Evolutionary conservation across 2,329 filamentous ascomycete genomes (phyloP).

Genomic region (Colletotrichum neosansevieriae): DNA sequence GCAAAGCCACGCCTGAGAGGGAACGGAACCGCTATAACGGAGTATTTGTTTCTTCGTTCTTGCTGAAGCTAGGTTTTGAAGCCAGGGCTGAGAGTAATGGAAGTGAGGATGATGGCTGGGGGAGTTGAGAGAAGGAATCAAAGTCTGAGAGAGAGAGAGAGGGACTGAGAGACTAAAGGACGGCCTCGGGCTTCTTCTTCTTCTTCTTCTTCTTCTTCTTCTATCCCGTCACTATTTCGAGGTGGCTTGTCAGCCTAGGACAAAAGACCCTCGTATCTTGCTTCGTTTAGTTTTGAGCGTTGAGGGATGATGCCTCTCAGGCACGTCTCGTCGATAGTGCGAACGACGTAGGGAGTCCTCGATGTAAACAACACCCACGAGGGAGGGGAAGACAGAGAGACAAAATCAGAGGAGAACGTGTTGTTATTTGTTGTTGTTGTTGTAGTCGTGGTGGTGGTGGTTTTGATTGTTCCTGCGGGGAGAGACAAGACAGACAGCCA

Average conservation of each 20-base stretch:
- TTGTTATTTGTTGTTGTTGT: conserved; percentile 1
- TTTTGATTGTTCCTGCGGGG: conserved; percentile 1
- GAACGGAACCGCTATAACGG: not conserved
- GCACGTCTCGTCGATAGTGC: conserved; percentile 34
- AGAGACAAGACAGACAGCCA: conserved; percentile 11
- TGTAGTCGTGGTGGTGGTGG: conserved; percentile 2
- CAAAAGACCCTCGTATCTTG: conserved; percentile 18
- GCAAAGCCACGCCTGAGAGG: conserved; percentile 9
- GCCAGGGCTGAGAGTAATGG: not conserved
- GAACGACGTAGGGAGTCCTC: conserved; percentile 1
- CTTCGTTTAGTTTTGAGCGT: not conserved
- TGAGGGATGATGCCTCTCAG: conserved; percentile 29
- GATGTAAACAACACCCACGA: not conserved
- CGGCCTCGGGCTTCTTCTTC: not conserved
- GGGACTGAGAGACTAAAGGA: not conserved
- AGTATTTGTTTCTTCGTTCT: too few species aligned
- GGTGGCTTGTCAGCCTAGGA: not conserved
- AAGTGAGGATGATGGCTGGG: not conserved
- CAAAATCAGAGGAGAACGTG: not conserved
- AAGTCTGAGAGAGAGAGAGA: not conserved
- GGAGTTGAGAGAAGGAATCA: not conserved
- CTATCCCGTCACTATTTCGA: conserved; percentile 12
- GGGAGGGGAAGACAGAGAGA: not conserved
- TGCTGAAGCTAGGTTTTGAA: not conserved
- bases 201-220: conserved; percentile 14